phyloP scores from a whole-genome alignment of 2,329 filamentous ascomycete species.

The Trichoderma aggressivum region DNA sequence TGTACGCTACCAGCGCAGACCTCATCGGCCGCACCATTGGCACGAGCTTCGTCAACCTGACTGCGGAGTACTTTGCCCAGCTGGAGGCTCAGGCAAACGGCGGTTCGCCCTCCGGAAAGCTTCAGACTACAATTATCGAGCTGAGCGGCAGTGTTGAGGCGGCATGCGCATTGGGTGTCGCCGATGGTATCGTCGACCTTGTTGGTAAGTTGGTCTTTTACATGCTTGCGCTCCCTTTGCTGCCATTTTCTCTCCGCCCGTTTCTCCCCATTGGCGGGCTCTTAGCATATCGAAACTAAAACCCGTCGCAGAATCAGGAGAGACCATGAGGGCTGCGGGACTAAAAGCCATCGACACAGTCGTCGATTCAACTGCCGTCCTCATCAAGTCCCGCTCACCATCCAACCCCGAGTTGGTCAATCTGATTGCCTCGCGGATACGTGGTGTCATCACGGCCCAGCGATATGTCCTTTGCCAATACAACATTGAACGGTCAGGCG shows the following conservation, averaged over 20 bases:
- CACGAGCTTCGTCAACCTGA: constrained; percentile 87
- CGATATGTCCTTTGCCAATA: constrained; percentile 94
- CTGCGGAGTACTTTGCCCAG: constrained; percentile 76
- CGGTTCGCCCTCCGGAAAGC: constrained; percentile 43
- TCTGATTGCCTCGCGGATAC: constrained; percentile 80
- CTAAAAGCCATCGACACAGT: constrained; percentile 94
- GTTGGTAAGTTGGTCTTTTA: constrained; percentile 65
- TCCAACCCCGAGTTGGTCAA: constrained; percentile 78
- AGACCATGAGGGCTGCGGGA: constrained; percentile 96
- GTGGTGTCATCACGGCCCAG: constrained; percentile 92
- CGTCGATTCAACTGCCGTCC: constrained; percentile 78
- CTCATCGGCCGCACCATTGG: constrained; percentile 90
- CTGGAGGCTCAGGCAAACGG: constrained; percentile 58
- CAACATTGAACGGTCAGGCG: constrained; percentile 73
- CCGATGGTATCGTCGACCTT: constrained; percentile 95
- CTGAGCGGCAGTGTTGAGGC: constrained; percentile 96
- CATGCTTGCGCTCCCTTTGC: background rate
- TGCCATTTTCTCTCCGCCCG: background rate
- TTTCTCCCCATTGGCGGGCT: no score
- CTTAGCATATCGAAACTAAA: background rate
- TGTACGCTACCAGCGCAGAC: constrained; percentile 65
- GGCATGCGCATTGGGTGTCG: constrained; percentile 90
- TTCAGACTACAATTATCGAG: constrained; percentile 87
- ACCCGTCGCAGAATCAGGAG: constrained; percentile 72
- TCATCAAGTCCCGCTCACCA: constrained; percentile 85